A percentile compares a stretch with the other conserved stretches of the same genome.
These are phyloP conservation scores for Sugiyamaella marilandica DNA, from an alignment of 805 yeast species.

Conservation along the genomic window DNA sequence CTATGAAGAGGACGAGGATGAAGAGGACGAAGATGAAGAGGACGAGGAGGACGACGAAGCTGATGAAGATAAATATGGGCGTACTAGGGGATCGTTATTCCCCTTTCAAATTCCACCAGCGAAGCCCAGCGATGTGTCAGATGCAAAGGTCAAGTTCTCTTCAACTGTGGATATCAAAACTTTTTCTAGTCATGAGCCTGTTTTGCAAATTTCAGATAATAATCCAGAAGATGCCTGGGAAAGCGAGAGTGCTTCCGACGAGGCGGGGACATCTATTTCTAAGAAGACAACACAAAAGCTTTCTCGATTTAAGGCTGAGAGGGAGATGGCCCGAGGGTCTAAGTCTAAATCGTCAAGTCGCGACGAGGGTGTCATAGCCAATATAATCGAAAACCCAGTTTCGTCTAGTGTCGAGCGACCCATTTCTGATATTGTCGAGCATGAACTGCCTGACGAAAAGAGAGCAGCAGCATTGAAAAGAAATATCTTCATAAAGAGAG, in stretches of 20 bases:
- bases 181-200: slow-evolving; percentile 32
- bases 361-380: neutral
- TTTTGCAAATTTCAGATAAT: neutral
- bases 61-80: slow-evolving; percentile 35
- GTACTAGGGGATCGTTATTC: slow-evolving; percentile 34
- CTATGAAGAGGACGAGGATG: slow-evolving; percentile 29
- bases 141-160: slow-evolving; percentile 42
- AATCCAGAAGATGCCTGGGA: neutral
- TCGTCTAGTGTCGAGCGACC: slow-evolving; percentile 32
- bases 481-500: neutral
- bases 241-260: neutral
- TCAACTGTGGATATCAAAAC: slow-evolving; percentile 52
- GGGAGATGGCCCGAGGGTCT: neutral
- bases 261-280: neutral
- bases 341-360: neutral
- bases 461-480: neutral
- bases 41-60: slow-evolving; percentile 34
- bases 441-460: neutral
- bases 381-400: neutral
- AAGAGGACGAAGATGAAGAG: slow-evolving; percentile 33
- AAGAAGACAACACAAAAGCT: slow-evolving; percentile 15
- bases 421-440: slow-evolving; percentile 10
- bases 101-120: slow-evolving; percentile 22
- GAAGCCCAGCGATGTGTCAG: neutral
- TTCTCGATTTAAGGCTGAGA: slow-evolving; percentile 31